These are phyloP conservation scores for Venturia oleaginea DNA, from an alignment of 2,329 filamentous ascomycete genomes.

Conservation along the genomic window DNA sequence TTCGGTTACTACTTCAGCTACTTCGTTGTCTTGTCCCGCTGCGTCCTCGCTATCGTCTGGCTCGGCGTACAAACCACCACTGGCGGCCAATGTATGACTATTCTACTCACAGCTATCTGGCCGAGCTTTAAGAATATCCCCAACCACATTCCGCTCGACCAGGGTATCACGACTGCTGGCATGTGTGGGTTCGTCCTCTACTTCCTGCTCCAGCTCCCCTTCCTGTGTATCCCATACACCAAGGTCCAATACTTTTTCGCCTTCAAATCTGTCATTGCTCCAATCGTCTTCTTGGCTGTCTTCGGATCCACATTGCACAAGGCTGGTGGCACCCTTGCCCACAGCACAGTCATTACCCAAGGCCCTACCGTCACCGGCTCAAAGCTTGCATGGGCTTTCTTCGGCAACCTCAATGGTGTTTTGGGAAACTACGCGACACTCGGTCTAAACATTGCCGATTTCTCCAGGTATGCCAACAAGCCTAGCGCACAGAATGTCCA, in stretches of 20 bases:
- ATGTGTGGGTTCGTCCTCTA: slow-evolving; percentile 29
- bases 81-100: slow-evolving; percentile 22
- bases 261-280: slow-evolving; percentile 23
- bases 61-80: slow-evolving; percentile 29
- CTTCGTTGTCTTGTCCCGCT: slow-evolving; percentile 32
- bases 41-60: slow-evolving; percentile 34
- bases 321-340: slow-evolving; percentile 17
- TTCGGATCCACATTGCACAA: slow-evolving; percentile 18
- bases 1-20: slow-evolving; percentile 36
- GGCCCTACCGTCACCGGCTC: slow-evolving; percentile 21
- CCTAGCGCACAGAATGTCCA: slow-evolving; percentile 25
- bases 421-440: slow-evolving; percentile 24
- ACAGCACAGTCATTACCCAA: slow-evolving; percentile 20
- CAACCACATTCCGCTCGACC: slow-evolving; percentile 16
- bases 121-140: slow-evolving; percentile 13
- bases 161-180: slow-evolving; percentile 37
- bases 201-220: slow-evolving; percentile 15
- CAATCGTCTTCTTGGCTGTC: slow-evolving; percentile 22
- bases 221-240: slow-evolving; percentile 21
- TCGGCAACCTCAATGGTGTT: slow-evolving; percentile 23
- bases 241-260: slow-evolving; percentile 15
- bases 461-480: slow-evolving; percentile 18
- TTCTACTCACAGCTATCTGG: slow-evolving; percentile 13
- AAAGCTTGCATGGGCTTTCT: slow-evolving; percentile 21
- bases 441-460: slow-evolving; percentile 19